Evolutionary conservation across 495 filamentous ascomycete species (phyloP), one percentile per base, ranked within the genome.

Genomic region (Aspergillus heteromorphus): DNA sequence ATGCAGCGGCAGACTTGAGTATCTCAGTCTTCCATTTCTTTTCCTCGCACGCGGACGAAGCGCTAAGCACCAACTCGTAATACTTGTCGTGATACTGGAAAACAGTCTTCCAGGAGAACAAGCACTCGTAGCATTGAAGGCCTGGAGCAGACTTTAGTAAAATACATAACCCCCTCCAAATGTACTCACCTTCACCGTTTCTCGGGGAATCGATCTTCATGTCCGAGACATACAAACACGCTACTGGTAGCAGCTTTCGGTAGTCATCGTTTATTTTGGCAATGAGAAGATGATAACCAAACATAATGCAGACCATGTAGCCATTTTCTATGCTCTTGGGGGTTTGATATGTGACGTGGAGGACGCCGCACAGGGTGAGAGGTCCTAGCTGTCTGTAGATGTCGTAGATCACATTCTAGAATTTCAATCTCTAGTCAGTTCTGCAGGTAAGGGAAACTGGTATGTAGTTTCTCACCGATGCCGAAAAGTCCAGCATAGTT

Each of bases 61-160:
- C 92, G 62, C 88, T 95, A 62, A 96, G 75, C 18, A 96, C 84
- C 27, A 96, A 63, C 70, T 97, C 93, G 65, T 86, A 93, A 17
- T 88, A 79, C 38, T 86, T 83, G 55, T 88, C 79, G 41, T 86
- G 78, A 40, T 82, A 79, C 60, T 92, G 86, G 59, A 97, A 97
- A 14, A 88, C 74, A n/a, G 97, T 65, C 66, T 97, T 98, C 92
- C 92, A 97, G 2, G 91, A 91, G 65, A 89, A 89, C 11, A 85
- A 83, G 18, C 88, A 90, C 17, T 85, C 88, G 62, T 92, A 83
- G 64, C 91, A 97, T 71, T 87, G 88, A 6, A 96, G 68, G 2
- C 92, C 92, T 95, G 57, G 45, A 14, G 13, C 29, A 58, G 40
- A 31, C 10, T 25, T 48, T 41, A 47, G 34, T 2, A 27, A n/a